Evolutionary conservation across 345 rosid species (phyloP).

Genomic region (Eucalyptus sp.): DNA sequence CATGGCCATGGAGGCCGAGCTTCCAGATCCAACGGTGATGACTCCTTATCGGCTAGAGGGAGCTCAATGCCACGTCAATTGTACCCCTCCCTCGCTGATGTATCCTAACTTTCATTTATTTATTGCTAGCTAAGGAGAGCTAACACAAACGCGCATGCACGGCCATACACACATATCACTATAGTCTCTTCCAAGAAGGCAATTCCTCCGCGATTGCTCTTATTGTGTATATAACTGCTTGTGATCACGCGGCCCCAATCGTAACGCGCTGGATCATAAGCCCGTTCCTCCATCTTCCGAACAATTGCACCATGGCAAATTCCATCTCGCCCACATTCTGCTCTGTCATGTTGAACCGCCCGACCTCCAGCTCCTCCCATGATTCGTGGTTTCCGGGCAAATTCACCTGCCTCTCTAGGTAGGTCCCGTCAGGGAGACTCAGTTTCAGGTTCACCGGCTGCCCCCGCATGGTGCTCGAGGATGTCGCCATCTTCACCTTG

Average conservation of each 20-base stretch:
- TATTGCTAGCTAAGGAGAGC: neutral
- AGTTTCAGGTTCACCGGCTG: too few relatives aligned
- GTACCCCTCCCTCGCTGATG: neutral
- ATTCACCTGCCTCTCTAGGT: neutral
- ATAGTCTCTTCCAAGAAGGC: neutral
- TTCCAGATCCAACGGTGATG: neutral
- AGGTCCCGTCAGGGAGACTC: neutral
- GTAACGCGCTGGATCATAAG: neutral
- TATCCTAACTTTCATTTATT: neutral
- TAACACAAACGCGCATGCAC: fast-evolving
- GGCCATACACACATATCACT: neutral
- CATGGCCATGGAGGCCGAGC: neutral
- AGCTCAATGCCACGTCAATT: neutral
- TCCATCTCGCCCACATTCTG: neutral
- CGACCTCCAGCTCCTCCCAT: neutral
- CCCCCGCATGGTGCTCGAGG: too few relatives aligned
- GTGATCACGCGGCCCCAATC: fast-evolving
- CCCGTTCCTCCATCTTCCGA: neutral
- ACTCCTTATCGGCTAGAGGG: neutral
- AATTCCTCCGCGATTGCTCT: neutral
- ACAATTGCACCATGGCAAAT: neutral
- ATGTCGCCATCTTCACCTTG: too few relatives aligned
- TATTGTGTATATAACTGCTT: neutral
- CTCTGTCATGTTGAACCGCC: neutral
- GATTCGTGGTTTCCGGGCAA: fast-evolving